Conservation (phyloP, 2,329 filamentous ascomycete genomes). For the Fusarium sp. region DNA sequence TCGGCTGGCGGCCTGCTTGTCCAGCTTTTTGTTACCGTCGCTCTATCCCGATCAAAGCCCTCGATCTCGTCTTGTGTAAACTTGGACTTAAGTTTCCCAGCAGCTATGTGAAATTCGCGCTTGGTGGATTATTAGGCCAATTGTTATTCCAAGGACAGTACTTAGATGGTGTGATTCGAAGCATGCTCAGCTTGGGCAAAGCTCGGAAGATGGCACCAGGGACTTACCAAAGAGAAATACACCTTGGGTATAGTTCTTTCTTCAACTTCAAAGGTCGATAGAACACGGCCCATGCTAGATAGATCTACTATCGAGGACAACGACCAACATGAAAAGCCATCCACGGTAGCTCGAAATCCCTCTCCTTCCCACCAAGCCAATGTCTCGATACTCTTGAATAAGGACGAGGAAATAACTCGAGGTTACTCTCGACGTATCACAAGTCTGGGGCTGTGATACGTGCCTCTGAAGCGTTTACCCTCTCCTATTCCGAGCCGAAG, state of each 20-base stretch:
- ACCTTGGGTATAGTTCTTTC: not conserved
- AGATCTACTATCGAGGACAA: conserved; percentile 53
- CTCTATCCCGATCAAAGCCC: not conserved
- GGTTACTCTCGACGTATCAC: conserved; percentile 64
- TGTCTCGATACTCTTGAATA: conserved; percentile 61
- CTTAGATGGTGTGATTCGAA: not conserved
- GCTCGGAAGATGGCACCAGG: not conserved
- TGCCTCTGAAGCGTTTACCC: not conserved
- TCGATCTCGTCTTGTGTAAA: not conserved
- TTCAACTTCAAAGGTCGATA: conserved; percentile 30
- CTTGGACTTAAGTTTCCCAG: not conserved
- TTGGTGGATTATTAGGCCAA: not conserved
- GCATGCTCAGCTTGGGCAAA: not conserved
- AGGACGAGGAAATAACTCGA: conserved; percentile 61
- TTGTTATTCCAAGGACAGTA: not conserved
- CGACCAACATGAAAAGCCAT: conserved; percentile 57
- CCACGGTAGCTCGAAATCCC: conserved; percentile 59
- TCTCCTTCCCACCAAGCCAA: conserved; percentile 59
- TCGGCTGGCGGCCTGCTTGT: not conserved
- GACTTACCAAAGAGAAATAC: not conserved
- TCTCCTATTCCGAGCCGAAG: fast-evolving
- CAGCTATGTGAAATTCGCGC: not conserved
- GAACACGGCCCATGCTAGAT: conserved; percentile 47
- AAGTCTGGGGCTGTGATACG: not conserved
- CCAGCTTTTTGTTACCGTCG: not conserved